Evolutionary conservation across 106 monocot genomes (phyloP), one percentile per base, ranked within the genome.

Genomic region (Triglochin maritima): DNA sequence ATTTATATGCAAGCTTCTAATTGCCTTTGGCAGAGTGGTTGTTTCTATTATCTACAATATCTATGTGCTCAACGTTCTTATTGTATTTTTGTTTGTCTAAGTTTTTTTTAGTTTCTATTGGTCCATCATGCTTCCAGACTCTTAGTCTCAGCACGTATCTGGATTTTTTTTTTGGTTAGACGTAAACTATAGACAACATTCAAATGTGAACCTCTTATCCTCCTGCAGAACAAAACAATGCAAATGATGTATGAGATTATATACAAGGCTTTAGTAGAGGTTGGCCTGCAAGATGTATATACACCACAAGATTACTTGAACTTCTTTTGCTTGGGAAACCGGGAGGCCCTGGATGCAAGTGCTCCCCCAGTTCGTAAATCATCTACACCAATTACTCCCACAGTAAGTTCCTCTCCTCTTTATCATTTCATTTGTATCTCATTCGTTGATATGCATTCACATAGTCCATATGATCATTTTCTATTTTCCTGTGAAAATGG

Each of bases 161-260:
- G 29, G 29, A 29, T 29, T 29, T 29, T 29, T 29, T 29, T 29
- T 29, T 29, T 29, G 29, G 29, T 29, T 0, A 1, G 0, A 29
- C 1, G 29, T 29, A 29, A 29, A 29, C 29, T 29, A 29, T 29
- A 29, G 29, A 29, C 29, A 29, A 29, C 29, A 29, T 41, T 66
- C 9, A 69, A 57, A 69, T 17, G 7, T 52, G 50, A 44, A 43
- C 55, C 29, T 73, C 68, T 52, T 56, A n/a, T n/a, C n/a, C n/a
- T 45, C 13, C 43, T 81, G 77, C 81, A 95, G 94, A 89, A 90
- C n/a, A 87, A 90, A 44, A 95, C 94, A 7, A 95, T 95, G 94
- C 81, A 90, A 70, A 90, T 95, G 94, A 95, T 95, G 94, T 90
- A 95, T 64, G 94, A 85, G 57, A 90, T 83, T 46, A 80, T 95